Evolutionary conservation across 371 early-diverging fungal genomes (phyloP).

Genomic region (Zopfochytrium polystomum): DNA sequence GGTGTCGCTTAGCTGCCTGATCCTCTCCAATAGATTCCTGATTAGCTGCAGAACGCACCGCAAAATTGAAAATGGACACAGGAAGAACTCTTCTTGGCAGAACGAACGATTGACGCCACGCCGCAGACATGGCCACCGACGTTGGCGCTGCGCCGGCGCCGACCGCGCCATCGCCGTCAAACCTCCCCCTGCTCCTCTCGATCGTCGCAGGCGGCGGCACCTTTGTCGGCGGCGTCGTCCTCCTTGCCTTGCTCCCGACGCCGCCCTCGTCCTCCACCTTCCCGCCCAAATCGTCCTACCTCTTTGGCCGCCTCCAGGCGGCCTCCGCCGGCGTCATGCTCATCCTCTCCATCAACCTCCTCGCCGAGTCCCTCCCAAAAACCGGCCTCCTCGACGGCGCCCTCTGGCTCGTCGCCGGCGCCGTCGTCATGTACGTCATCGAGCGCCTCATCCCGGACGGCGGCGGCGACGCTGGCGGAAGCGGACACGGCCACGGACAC

Average conservation of each 20-base stretch:
- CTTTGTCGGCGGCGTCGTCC: conserved; percentile 23
- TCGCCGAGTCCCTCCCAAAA: conserved; percentile 18
- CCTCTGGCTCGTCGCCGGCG: conserved; percentile 10
- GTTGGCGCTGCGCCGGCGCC: too few species aligned
- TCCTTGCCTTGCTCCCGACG: conserved; percentile 21
- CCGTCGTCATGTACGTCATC: conserved; percentile 14
- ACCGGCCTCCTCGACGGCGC: conserved; percentile 2
- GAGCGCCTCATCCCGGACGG: conserved; percentile 10
- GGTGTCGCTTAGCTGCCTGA: too few species aligned
- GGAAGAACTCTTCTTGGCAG: too few species aligned
- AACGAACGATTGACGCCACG: too few species aligned
- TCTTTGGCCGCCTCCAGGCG: conserved; percentile 31
- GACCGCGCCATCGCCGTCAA: neutral
- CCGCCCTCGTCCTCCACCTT: conserved; percentile 15
- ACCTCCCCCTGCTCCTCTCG: conserved; percentile 23
- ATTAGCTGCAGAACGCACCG: too few species aligned
- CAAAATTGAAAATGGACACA: too few species aligned
- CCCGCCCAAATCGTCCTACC: conserved; percentile 1
- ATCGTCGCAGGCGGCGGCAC: conserved; percentile 26
- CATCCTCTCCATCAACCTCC: conserved; percentile 21
- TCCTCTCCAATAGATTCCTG: too few species aligned
- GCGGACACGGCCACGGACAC: neutral
- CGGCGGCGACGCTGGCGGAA: neutral
- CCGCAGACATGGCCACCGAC: too few species aligned
- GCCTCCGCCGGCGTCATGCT: conserved; percentile 32